These are phyloP conservation scores for Penicillium vulpinum DNA, from an alignment of 2,329 filamentous ascomycete genomes.

Conservation along the genomic window DNA sequence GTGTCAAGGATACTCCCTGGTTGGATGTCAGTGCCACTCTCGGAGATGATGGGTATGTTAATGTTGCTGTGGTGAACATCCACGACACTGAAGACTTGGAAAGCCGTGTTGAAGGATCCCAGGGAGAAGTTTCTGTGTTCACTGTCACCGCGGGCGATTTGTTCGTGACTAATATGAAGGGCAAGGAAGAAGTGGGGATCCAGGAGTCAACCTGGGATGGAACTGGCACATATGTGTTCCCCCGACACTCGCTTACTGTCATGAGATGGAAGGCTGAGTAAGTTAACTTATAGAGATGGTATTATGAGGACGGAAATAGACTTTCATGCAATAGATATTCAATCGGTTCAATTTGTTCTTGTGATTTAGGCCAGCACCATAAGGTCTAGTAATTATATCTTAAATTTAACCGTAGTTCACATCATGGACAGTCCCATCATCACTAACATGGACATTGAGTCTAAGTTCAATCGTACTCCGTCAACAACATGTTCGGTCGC, in stretches of 20 bases:
- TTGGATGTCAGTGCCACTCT: constrained; percentile 44
- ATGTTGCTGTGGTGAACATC: constrained; percentile 72
- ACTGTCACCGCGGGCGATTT: constrained; percentile 61
- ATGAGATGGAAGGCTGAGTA: constrained; percentile 54
- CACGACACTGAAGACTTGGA: constrained; percentile 61
- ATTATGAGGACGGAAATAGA: not conserved
- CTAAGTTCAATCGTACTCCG: constrained; percentile 21
- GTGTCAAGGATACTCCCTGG: constrained; percentile 65
- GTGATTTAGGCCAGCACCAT: too few species aligned
- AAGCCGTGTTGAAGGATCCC: constrained; percentile 59
- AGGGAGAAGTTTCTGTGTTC: constrained; percentile 58
- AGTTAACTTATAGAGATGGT: not conserved
- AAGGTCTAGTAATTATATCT: not conserved
- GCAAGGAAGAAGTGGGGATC: constrained; percentile 62
- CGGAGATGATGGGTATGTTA: constrained; percentile 60
- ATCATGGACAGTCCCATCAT: constrained; percentile 46
- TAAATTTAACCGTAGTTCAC: constrained; percentile 41
- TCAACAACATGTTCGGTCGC: not conserved
- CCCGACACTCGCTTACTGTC: constrained; percentile 69
- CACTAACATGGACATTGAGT: constrained; percentile 47
- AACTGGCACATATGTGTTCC: constrained; percentile 63
- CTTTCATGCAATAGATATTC: not conserved
- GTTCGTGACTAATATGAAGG: constrained; percentile 62
- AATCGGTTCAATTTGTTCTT: not conserved
- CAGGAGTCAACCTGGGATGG: constrained; percentile 65